Conservation (phyloP, 805 yeast species). For the Kregervanrija fluxuum region DNA sequence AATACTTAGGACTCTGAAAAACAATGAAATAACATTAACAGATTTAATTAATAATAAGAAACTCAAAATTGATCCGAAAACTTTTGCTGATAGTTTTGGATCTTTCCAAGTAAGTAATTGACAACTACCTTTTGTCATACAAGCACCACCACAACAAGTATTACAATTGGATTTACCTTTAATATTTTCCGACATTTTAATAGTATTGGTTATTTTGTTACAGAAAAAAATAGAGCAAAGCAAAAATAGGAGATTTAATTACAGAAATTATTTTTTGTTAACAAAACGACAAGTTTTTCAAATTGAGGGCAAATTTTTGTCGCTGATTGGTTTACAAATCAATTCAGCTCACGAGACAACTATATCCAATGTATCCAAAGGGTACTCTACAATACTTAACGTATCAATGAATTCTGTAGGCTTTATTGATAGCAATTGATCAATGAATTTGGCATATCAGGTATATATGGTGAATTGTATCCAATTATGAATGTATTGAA, state of each 20-base stretch:
- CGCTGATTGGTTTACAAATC: too few species aligned
- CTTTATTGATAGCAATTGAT: too few species aligned
- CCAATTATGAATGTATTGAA: too few species aligned
- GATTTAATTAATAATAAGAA: slow-evolving; percentile 51
- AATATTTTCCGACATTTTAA: background rate
- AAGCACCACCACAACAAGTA: slow-evolving; percentile 26
- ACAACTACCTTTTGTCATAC: slow-evolving; percentile 19
- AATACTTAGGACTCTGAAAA: slow-evolving; percentile 53
- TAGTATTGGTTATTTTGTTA: background rate
- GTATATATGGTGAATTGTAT: too few species aligned
- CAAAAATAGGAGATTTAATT: background rate
- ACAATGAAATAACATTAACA: slow-evolving; percentile 53
- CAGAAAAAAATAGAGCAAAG: background rate
- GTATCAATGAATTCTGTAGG: too few species aligned
- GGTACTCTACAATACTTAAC: too few species aligned
- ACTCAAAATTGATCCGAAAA: slow-evolving; percentile 56
- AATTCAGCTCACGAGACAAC: too few species aligned
- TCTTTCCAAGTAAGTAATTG: slow-evolving; percentile 63
- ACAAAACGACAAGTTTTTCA: too few species aligned
- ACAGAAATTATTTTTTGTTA: too few species aligned
- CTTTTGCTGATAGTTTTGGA: slow-evolving; percentile 71
- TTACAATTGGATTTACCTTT: slow-evolving; percentile 3
- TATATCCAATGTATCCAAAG: too few species aligned
- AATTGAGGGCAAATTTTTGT: too few species aligned
- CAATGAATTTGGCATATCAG: too few species aligned